Evolutionary conservation across 768 basidiomycete genomes (phyloP).

Genomic region (Trametes punicea): DNA sequence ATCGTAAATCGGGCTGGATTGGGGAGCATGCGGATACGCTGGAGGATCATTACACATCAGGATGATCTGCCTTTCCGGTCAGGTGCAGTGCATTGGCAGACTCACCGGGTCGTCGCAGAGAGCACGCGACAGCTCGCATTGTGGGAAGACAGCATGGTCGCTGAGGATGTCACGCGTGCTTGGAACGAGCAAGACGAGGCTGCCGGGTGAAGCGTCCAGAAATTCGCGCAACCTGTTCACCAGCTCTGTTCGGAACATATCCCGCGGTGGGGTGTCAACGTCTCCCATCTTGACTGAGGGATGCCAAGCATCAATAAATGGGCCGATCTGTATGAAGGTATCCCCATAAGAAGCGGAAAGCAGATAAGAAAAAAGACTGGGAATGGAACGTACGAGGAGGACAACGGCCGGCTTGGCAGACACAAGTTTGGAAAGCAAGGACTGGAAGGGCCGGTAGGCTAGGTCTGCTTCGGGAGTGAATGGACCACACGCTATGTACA

Average conservation of each 20-base stretch:
- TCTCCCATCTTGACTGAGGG: slow-evolving; percentile 74
- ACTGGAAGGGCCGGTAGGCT: slow-evolving; percentile 65
- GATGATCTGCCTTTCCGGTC: background rate
- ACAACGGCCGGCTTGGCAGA: slow-evolving; percentile 68
- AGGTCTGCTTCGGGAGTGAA: slow-evolving; percentile 80
- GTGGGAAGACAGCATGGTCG: slow-evolving; percentile 82
- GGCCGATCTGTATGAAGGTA: slow-evolving; percentile 63
- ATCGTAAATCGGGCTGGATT: slow-evolving; percentile 87
- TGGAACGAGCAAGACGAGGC: slow-evolving; percentile 75
- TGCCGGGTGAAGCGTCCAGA: slow-evolving; percentile 60
- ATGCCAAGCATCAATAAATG: slow-evolving; percentile 82
- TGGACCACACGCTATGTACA: slow-evolving; percentile 81
- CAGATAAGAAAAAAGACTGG: too few relatives aligned
- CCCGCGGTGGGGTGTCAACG: slow-evolving; percentile 55
- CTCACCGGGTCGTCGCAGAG: slow-evolving; percentile 53
- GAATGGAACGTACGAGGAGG: slow-evolving; percentile 73
- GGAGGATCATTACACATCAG: background rate
- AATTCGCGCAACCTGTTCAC: slow-evolving; percentile 52
- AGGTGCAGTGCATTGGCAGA: background rate
- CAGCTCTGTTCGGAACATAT: slow-evolving; percentile 70
- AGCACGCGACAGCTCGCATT: slow-evolving; percentile 52
- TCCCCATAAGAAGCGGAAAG: background rate
- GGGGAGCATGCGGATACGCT: slow-evolving; percentile 80
- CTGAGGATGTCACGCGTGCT: slow-evolving; percentile 79
- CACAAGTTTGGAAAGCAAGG: slow-evolving; percentile 60